Percentiles rank a stretch among this genome's conserved stretches.
phyloP scores from a whole-genome alignment of 2,329 filamentous ascomycete genomes.

The Ciborinia camelliae region DNA sequence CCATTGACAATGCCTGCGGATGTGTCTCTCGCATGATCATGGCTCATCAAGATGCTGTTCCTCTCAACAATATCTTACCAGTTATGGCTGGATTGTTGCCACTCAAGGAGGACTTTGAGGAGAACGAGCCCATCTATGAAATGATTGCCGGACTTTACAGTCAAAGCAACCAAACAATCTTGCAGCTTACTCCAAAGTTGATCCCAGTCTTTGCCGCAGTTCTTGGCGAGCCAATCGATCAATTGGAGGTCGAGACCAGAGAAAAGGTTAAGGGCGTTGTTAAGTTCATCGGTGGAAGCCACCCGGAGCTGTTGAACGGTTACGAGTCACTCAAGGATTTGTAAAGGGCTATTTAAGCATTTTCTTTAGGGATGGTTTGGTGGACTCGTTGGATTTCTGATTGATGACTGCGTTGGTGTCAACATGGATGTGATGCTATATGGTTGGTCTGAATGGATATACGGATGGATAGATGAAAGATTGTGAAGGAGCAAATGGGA shows the following conservation, averaged over 20 bases:
- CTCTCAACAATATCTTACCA: slow-evolving; percentile 77
- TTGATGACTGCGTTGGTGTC: neutral
- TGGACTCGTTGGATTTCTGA: neutral
- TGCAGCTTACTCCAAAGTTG: slow-evolving; percentile 66
- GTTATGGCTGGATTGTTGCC: slow-evolving; percentile 76
- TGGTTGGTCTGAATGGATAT: neutral
- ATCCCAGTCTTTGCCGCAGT: slow-evolving; percentile 71
- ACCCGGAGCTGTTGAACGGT: slow-evolving; percentile 32
- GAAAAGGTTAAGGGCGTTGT: slow-evolving; percentile 64
- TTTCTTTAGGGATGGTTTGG: slow-evolving; percentile 13
- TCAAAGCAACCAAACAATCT: slow-evolving; percentile 64
- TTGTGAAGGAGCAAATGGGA: neutral
- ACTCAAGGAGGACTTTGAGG: slow-evolving; percentile 89
- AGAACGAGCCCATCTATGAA: slow-evolving; percentile 90
- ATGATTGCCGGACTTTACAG: slow-evolving; percentile 86
- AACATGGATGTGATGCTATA: neutral
- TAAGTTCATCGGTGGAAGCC: slow-evolving; percentile 36
- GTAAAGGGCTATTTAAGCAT: neutral
- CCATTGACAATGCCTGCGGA: slow-evolving; percentile 89
- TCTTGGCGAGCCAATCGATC: slow-evolving; percentile 66
- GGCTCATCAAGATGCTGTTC: slow-evolving; percentile 78
- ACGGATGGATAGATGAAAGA: neutral
- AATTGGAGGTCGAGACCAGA: slow-evolving; percentile 70
- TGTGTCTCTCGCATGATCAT: slow-evolving; percentile 91
- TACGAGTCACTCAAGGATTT: slow-evolving; percentile 27